phyloP scores from a whole-genome alignment of 768 basidiomycete species.

The Termitomyces sp. region DNA sequence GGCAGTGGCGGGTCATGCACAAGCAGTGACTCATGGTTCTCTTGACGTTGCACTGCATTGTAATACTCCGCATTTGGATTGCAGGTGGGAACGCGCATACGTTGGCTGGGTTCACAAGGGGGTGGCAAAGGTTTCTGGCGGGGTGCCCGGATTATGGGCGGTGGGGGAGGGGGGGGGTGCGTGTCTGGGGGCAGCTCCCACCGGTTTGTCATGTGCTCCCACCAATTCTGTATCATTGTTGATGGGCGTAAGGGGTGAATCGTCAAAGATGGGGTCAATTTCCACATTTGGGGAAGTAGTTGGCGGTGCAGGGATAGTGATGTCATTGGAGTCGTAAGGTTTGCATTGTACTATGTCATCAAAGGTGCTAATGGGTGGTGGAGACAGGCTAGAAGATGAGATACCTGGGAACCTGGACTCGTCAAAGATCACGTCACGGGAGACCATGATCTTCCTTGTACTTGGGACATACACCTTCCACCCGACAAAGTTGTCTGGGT shows the following conservation, averaged over 20 bases:
- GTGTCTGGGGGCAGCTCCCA: too few species aligned
- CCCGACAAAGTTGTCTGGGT: slow-evolving; percentile 19
- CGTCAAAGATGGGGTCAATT: too few species aligned
- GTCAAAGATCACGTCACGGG: slow-evolving; percentile 25
- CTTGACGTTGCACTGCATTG: background rate
- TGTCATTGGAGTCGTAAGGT: background rate
- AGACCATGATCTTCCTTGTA: slow-evolving; percentile 18
- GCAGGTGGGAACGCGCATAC: background rate
- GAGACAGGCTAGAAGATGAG: background rate
- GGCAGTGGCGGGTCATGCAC: background rate
- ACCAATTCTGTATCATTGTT: too few species aligned
- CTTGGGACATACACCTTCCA: slow-evolving; percentile 26
- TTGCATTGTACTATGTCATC: background rate
- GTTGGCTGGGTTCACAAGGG: background rate
- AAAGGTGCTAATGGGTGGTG: background rate
- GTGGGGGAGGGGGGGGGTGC: background rate
- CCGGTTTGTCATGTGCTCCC: too few species aligned
- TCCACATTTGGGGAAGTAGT: too few species aligned
- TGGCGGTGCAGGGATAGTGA: background rate
- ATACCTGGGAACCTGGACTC: slow-evolving; percentile 24
- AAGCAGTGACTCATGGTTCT: background rate
- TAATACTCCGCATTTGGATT: background rate
- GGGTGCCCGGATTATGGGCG: background rate
- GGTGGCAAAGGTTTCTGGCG: background rate
- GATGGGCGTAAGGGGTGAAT: too few species aligned